Conservation (phyloP, 192 early-diverging fungal genomes). For the Dispira parvispora region DNA sequence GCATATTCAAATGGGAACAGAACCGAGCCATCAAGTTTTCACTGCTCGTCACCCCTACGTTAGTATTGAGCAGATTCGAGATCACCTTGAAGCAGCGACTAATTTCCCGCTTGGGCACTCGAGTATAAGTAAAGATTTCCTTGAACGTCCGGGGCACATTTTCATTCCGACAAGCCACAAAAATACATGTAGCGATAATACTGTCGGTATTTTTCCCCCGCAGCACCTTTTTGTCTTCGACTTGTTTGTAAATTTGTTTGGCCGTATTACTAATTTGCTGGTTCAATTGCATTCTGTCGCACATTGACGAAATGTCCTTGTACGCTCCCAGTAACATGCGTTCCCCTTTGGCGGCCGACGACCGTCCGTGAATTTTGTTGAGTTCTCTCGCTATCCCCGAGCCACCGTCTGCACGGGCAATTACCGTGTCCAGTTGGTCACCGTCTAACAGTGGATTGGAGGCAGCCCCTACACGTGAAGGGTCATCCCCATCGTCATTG, state of each 20-base stretch:
- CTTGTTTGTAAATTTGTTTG: conserved; percentile 73
- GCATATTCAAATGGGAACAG: conserved; percentile 55
- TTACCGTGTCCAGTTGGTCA: conserved; percentile 69
- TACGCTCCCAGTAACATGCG: conserved; percentile 58
- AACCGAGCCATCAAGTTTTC: conserved; percentile 68
- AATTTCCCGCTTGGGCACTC: conserved; percentile 88
- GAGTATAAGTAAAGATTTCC: conserved; percentile 78
- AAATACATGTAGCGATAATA: conserved; percentile 82
- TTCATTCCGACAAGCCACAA: conserved; percentile 78
- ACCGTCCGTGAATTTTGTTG: conserved; percentile 53
- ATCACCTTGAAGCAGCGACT: conserved; percentile 64
- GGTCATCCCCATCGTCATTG: conserved; percentile 78
- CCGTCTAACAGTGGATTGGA: conserved; percentile 61
- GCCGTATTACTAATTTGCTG: conserved; percentile 59
- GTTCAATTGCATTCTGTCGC: conserved; percentile 62
- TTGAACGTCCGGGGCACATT: conserved; percentile 77
- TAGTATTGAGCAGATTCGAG: conserved; percentile 35
- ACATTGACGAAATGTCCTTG: conserved; percentile 60
- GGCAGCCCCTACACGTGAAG: conserved; percentile 77
- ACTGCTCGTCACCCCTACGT: conserved; percentile 47
- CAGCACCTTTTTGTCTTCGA: conserved; percentile 65
- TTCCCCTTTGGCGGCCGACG: conserved; percentile 51
- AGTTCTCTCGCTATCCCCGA: conserved; percentile 49
- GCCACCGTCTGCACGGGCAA: conserved; percentile 60
- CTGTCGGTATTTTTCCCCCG: conserved; percentile 67